Base-by-base conservation (phyloP, 2,329 filamentous ascomycete species). In the Metarhizium anisopliae region DNA sequence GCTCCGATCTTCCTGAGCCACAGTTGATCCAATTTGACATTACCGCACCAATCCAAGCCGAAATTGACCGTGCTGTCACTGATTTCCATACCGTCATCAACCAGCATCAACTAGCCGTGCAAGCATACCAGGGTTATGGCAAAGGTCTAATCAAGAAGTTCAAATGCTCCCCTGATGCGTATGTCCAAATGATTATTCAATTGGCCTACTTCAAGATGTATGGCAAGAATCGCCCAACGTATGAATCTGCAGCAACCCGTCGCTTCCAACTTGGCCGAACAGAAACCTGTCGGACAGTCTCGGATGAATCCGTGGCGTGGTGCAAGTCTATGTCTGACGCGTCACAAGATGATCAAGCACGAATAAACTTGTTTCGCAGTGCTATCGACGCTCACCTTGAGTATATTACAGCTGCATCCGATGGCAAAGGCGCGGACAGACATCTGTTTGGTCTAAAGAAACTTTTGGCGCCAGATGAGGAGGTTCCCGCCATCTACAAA, bases 61-160 rank as follows among this genome's bases (percentile, higher is more conserved):
- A 95, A 69, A 89, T 99, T 60, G 84, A 87, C 63, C 82, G 83
- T 47, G 94, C 95, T 2, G 78, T 83, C 60, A 79, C 81, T 58
- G 88, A 96, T 75, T 96, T 97, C 74, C 77, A 80, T 58, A 77
- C 84, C 63, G 83, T 95, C 59, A 96, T 99, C 62, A 84, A 83
- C 60, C 80, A 89, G 62, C 94, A 99, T 72, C 88, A 99, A 72
- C 85, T 99, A 50, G 84, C 89, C 25, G 92, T 99, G 2, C 93
- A 97, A 72, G 89, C 91, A 32, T 99, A 95, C 78, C 92, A 97
- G 74, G 93, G 87, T 65, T 99, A 99, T 72, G 94, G 94, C 71
- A 99, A 99, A 78, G 91, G 90, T 30, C 78, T 99, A 59, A 97
- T 99, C 80, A 99, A 99, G 85, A 95, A 96, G 74, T 97, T 99